Evolutionary conservation across 768 basidiomycete species (phyloP), one percentile per base, ranked within the genome.

Genomic region (Paxillus involutus): DNA sequence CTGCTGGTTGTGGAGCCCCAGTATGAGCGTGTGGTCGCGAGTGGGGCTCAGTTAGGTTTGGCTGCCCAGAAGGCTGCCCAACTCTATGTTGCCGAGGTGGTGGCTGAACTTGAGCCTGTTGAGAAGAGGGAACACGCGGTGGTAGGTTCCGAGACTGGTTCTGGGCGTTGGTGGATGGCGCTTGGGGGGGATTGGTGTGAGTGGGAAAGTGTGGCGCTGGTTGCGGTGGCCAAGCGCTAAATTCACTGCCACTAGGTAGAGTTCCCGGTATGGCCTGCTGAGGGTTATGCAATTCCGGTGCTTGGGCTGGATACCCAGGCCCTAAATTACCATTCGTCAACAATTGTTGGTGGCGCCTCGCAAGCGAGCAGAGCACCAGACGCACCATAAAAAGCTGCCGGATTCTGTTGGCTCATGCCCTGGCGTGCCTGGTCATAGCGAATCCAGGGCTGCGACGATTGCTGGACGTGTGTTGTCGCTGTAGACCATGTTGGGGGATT

Each of bases 381-480:
- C 60, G 24, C 19, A 66, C 66, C 55, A 30, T 52, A 41, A 11
- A 41, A 13, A 13, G 37, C 7, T 35, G 24, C 36, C 11, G 40
- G 9, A 3, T 30, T 33, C 12, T 56, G 40, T 5, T 30, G 19
- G 6, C 26, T 8, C 26, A 26, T 7, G 8, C 33, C 37, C 37
- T 50, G 65, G 33, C 14, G 54, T 30, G 53, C 11, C 6, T 26
- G 21, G 21, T 7, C 10, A 52, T 60, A 41, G 36, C 19, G 24
- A 51, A 16, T 49, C 66, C 59, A 52, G 36, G 51, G n/a, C 36
- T 47, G 59, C 10, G 47, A 12, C 0, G 44, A 30, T 12, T 55
- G 66, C 43, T 49, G 61, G 42, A 21, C 30, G 9, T 48, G 58
- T 16, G 12, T 17, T 46, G 44, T 19, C 13, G 44, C 19, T 21